Evolutionary conservation across 257 asterid genomes (phyloP).

Genomic region (Ajuga chamaepitys): DNA sequence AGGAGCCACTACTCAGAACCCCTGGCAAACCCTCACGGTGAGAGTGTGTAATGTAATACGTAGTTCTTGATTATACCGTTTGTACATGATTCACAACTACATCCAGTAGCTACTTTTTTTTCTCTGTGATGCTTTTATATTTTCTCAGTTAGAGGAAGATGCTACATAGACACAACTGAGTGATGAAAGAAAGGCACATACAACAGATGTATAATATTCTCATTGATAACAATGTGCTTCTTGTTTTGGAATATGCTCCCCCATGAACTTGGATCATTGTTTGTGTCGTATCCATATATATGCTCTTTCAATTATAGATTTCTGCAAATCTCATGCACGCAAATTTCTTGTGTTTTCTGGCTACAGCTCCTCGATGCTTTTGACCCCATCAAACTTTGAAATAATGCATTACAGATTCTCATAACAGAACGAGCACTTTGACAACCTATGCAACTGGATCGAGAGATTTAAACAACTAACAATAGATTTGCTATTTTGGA

Average conservation of each 20-base stretch:
- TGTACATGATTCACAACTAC: neutral
- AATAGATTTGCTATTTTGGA: too few relatives aligned
- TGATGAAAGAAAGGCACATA: constrained; percentile 1
- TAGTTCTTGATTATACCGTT: neutral
- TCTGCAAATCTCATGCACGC: neutral
- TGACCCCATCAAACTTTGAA: too few relatives aligned
- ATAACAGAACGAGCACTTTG: too few relatives aligned
- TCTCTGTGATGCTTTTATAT: constrained; percentile 9
- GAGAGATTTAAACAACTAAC: too few relatives aligned
- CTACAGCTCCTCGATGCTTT: too few relatives aligned
- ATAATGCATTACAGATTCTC: too few relatives aligned
- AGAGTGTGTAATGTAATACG: constrained; percentile 26
- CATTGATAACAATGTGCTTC: too few relatives aligned
- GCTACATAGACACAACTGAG: neutral
- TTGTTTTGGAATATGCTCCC: neutral
- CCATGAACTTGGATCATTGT: too few relatives aligned
- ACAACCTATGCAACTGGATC: too few relatives aligned
- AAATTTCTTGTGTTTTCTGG: too few relatives aligned
- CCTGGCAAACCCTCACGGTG: constrained; percentile 24
- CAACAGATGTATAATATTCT: neutral
- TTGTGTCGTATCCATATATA: neutral
- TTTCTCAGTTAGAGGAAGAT: constrained; percentile 11
- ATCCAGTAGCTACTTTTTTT: neutral
- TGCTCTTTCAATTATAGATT: neutral
- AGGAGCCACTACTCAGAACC: constrained; percentile 46